These are phyloP conservation scores for Priceomyces haplophilus DNA, from an alignment of 805 yeast genomes.

Conservation along the genomic window DNA sequence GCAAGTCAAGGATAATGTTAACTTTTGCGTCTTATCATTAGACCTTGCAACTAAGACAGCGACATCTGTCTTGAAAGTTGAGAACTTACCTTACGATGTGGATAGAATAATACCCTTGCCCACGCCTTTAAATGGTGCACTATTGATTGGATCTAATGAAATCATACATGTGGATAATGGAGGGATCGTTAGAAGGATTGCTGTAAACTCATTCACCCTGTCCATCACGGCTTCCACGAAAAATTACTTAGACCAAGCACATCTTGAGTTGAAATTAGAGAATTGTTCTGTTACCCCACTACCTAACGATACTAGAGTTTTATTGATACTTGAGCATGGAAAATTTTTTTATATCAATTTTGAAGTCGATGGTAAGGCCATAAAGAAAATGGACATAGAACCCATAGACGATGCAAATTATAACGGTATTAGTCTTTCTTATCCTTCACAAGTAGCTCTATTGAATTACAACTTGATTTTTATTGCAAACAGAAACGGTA, in stretches of 20 bases:
- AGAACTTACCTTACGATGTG: conserved; percentile 71
- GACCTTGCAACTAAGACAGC: conserved; percentile 57
- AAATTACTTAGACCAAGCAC: conserved; percentile 44
- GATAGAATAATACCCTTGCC: conserved; percentile 61
- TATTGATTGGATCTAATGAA: conserved; percentile 72
- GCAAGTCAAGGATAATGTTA: conserved; percentile 57
- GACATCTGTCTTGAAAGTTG: conserved; percentile 63
- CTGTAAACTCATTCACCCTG: conserved; percentile 55
- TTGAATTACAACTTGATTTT: conserved; percentile 49
- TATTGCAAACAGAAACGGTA: conserved; percentile 58
- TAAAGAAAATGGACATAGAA: conserved; percentile 33
- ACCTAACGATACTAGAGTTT: conserved; percentile 34
- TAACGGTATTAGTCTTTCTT: conserved; percentile 32
- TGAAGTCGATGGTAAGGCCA: conserved; percentile 42
- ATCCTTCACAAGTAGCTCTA: conserved; percentile 41
- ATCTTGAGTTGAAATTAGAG: conserved; percentile 54
- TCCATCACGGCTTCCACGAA: conserved; percentile 34
- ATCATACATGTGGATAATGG: conserved; percentile 76
- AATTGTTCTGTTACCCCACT: conserved; percentile 39
- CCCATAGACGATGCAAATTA: conserved; percentile 23
- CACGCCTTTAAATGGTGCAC: conserved; percentile 65
- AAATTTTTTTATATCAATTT: conserved; percentile 34
- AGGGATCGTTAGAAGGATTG: conserved; percentile 62
- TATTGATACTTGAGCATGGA: conserved; percentile 32
- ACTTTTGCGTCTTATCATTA: conserved; percentile 62